These are phyloP conservation scores for Xylariaceae sp. DNA, from an alignment of 2,329 filamentous ascomycete genomes.

Conservation along the genomic window DNA sequence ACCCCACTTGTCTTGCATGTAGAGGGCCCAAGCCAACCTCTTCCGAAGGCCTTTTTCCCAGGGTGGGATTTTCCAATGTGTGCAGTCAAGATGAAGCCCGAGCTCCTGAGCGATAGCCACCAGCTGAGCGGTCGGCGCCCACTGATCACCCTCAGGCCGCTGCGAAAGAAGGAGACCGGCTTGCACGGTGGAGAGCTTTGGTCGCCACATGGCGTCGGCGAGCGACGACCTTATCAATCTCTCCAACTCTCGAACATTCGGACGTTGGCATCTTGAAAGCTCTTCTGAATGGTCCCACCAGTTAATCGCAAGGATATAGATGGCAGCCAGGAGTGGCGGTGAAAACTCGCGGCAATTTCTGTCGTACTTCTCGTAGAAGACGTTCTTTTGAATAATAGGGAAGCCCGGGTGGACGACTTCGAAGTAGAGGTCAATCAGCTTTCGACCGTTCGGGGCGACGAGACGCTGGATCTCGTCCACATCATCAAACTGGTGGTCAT, in stretches of 20 bases:
- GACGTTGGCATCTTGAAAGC: conserved; percentile 67
- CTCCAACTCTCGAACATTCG: conserved; percentile 76
- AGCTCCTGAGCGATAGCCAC: conserved; percentile 88
- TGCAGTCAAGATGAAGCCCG: conserved; percentile 86
- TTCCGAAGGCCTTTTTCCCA: conserved; percentile 89
- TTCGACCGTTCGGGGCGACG: conserved; percentile 77
- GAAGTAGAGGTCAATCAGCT: conserved; percentile 82
- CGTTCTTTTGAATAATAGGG: conserved; percentile 80
- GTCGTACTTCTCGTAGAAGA: conserved; percentile 80
- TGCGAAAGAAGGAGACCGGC: conserved; percentile 78
- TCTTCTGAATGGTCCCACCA: conserved; percentile 82
- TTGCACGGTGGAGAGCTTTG: conserved; percentile 82
- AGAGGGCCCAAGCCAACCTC: conserved; percentile 86
- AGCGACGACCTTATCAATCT: conserved; percentile 74
- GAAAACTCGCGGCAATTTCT: conserved; percentile 75
- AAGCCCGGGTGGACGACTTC: conserved; percentile 79
- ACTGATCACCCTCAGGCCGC: conserved; percentile 77
- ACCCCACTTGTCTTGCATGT: conserved; percentile 92
- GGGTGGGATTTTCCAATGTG: conserved; percentile 81
- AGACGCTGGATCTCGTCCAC: conserved; percentile 75
- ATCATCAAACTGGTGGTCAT: conserved; percentile 72
- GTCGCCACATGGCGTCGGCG: conserved; percentile 77
- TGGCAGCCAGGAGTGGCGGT: conserved; percentile 76
- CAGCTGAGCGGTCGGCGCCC: conserved; percentile 84
- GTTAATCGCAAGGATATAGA: conserved; percentile 85